Evolutionary conservation across 805 yeast genomes (phyloP).

Genomic region (Peterozyma xylosa): DNA sequence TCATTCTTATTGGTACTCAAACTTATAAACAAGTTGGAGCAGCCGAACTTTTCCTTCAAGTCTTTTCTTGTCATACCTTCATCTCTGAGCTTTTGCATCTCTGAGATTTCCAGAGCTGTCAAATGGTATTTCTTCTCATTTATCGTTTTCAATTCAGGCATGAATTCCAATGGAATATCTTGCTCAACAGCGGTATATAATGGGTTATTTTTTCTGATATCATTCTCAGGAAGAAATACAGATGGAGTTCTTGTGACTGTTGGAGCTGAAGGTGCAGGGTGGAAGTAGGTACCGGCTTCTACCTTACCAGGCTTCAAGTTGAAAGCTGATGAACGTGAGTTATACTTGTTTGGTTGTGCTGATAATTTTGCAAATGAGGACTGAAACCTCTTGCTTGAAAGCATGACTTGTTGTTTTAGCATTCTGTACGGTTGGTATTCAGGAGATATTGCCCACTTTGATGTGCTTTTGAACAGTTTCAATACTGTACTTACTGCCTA

Average conservation of each 20-base stretch:
- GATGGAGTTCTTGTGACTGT: conserved; percentile 25
- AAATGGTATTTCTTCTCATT: conserved; percentile 19
- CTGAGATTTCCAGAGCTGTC: conserved; percentile 15
- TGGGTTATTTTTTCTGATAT: conserved; percentile 19
- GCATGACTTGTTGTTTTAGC: no score
- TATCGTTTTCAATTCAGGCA: conserved; percentile 20
- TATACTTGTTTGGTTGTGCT: conserved; percentile 26
- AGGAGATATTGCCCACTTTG: no score
- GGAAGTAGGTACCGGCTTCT: conserved; percentile 20
- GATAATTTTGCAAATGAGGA: conserved; percentile 15
- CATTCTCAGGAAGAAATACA: conserved; percentile 23
- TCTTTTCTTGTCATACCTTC: conserved; percentile 21
- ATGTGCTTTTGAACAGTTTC: no score
- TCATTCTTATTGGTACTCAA: conserved; percentile 19
- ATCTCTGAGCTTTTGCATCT: conserved; percentile 22
- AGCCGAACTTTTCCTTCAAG: conserved; percentile 19
- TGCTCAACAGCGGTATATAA: conserved; percentile 14
- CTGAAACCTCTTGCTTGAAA: conserved; percentile 1
- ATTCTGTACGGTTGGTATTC: no score
- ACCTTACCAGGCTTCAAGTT: conserved; percentile 21
- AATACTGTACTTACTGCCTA: no score
- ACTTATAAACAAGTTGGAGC: conserved; percentile 22
- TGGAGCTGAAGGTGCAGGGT: conserved; percentile 27
- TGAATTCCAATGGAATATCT: conserved; percentile 14
- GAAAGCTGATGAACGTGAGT: conserved; percentile 27